Evolutionary conservation across 2,329 filamentous ascomycete species (phyloP).

Genomic region (Dactylellina sp.): DNA sequence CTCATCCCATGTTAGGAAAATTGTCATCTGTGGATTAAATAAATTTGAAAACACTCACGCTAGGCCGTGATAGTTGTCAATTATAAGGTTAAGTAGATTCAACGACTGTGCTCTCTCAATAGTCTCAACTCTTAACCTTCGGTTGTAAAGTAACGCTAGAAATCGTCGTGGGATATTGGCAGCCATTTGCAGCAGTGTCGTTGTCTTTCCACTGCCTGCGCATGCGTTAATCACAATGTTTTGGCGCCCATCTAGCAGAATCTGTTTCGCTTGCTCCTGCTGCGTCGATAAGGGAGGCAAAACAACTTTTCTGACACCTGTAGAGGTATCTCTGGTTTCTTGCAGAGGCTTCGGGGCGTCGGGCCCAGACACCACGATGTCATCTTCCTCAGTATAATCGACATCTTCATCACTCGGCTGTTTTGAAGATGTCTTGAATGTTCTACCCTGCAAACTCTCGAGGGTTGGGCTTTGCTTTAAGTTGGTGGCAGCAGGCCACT

Average conservation of each 20-base stretch:
- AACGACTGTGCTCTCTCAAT: slow-evolving; percentile 39
- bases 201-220: slow-evolving; percentile 59
- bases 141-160: slow-evolving; percentile 57
- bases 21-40: no score
- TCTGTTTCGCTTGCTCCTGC: slow-evolving; percentile 47
- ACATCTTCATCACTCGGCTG: neutral
- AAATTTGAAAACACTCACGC: slow-evolving; percentile 20
- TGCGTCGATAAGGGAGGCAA: slow-evolving; percentile 44
- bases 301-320: slow-evolving; percentile 27
- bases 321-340: slow-evolving; percentile 41
- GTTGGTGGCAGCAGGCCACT: neutral
- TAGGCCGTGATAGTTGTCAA: slow-evolving; percentile 57
- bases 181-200: slow-evolving; percentile 55
- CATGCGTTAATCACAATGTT: slow-evolving; percentile 58
- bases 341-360: slow-evolving; percentile 43
- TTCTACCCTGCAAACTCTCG: neutral
- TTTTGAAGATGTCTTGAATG: slow-evolving; percentile 3
- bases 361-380: slow-evolving; percentile 24
- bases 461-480: neutral
- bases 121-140: slow-evolving; percentile 51
- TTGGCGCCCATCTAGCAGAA: slow-evolving; percentile 38
- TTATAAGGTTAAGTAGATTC: slow-evolving; percentile 42
- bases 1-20: slow-evolving; percentile 1
- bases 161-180: slow-evolving; percentile 36
- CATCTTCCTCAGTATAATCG: slow-evolving; percentile 16